phyloP scores from a whole-genome alignment of 768 basidiomycete genomes.

The Serendipita sp. region DNA sequence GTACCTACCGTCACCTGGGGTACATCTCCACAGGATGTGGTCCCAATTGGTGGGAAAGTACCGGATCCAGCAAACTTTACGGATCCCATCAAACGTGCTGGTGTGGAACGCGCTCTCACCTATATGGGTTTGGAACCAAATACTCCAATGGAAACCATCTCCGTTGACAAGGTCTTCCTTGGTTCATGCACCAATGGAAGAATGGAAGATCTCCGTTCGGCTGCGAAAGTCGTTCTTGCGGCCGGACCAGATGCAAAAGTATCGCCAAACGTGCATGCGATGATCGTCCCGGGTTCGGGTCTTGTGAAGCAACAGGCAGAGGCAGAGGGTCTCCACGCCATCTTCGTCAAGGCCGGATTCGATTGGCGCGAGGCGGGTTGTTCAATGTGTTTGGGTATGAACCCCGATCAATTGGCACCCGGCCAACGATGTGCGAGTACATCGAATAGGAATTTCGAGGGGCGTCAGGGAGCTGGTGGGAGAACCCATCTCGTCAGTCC shows the following conservation, averaged over 20 bases:
- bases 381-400: constrained; percentile 95
- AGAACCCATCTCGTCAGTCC: constrained; percentile 80
- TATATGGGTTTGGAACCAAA: constrained; percentile 81
- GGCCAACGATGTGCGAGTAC: constrained; percentile 81
- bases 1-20: constrained; percentile 88
- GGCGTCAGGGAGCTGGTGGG: constrained; percentile 62
- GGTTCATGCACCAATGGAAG: constrained; percentile 92
- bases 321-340: constrained; percentile 67
- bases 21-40: constrained; percentile 79
- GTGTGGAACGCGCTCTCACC: constrained; percentile 56
- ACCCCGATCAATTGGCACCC: constrained; percentile 75
- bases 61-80: constrained; percentile 56
- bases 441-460: constrained; percentile 77
- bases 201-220: constrained; percentile 82
- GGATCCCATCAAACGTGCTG: constrained; percentile 48
- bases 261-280: constrained; percentile 57
- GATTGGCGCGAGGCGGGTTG: constrained; percentile 94
- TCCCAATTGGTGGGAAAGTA: constrained; percentile 64
- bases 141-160: constrained; percentile 62
- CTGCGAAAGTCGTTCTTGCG: constrained; percentile 59
- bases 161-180: constrained; percentile 80
- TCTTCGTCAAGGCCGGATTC: constrained; percentile 83
- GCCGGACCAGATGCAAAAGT: constrained; percentile 62
- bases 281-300: constrained; percentile 88
- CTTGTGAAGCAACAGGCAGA: constrained; percentile 83